These are phyloP conservation scores for Comarum palustre DNA, from an alignment of 306 rosid species.

Conservation along the genomic window DNA sequence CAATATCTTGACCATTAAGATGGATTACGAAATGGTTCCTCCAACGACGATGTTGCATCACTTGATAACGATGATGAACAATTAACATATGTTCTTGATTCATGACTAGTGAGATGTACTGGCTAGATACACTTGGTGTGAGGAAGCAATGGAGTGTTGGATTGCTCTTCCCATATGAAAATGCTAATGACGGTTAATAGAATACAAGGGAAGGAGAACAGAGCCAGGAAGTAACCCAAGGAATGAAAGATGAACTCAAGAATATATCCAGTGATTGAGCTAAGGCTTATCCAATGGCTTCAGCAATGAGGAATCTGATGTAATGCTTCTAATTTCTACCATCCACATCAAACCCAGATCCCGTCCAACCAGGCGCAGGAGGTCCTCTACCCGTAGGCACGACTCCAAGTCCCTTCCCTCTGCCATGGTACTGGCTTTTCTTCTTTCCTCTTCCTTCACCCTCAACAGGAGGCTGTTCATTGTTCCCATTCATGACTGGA, in stretches of 20 bases:
- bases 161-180: slow-evolving; percentile 17
- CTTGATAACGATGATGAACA: not conserved
- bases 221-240: slow-evolving; percentile 15
- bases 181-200: slow-evolving; percentile 10
- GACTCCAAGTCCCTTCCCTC: slow-evolving; percentile 86
- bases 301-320: slow-evolving; percentile 14
- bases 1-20: not conserved
- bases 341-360: slow-evolving; percentile 88
- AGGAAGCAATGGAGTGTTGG: slow-evolving; percentile 24
- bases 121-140: not conserved
- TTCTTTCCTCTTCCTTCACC: slow-evolving; percentile 66
- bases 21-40: not conserved
- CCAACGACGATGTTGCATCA: not conserved
- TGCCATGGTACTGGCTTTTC: slow-evolving; percentile 64
- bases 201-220: slow-evolving; percentile 16
- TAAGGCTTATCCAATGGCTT: slow-evolving; percentile 21
- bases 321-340: slow-evolving; percentile 41
- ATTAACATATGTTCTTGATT: not conserved
- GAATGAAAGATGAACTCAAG: slow-evolving; percentile 18
- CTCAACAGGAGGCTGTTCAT: slow-evolving; percentile 45
- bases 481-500: slow-evolving; percentile 40
- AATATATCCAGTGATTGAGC: slow-evolving; percentile 25
- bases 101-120: not conserved
- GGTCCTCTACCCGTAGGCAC: slow-evolving; percentile 70
- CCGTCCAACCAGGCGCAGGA: slow-evolving; percentile 78